Conservation (phyloP, 495 filamentous ascomycete species). For the Aspergillus sclerotioniger region DNA sequence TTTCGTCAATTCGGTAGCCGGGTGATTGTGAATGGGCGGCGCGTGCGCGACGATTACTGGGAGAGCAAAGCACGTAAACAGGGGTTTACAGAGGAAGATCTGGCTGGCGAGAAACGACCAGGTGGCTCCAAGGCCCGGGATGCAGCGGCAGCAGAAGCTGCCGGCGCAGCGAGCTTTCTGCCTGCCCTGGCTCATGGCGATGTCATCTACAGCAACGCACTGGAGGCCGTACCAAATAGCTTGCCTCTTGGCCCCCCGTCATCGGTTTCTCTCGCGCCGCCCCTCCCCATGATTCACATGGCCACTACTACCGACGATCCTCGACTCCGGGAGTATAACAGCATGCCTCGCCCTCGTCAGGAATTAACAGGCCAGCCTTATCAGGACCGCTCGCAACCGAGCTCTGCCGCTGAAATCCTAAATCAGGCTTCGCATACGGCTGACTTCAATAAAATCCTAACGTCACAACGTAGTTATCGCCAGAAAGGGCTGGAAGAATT, state of each 20-base stretch:
- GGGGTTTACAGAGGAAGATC: constrained; percentile 95
- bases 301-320: constrained; percentile 73
- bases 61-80: constrained; percentile 95
- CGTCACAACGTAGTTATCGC: constrained; percentile 70
- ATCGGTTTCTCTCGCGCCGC: constrained; percentile 57
- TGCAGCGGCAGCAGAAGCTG: constrained; percentile 51
- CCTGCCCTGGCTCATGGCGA: constrained; percentile 62
- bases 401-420: constrained; percentile 76
- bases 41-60: constrained; percentile 98
- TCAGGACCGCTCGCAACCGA: constrained; percentile 79
- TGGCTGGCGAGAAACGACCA: constrained; percentile 93
- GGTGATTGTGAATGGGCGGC: constrained; percentile 82
- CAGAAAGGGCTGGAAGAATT: constrained; percentile 71
- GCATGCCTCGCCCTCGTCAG: constrained; percentile 80
- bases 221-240: constrained; percentile 65
- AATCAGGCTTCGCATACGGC: constrained; percentile 85
- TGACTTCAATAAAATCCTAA: constrained; percentile 83
- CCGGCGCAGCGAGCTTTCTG: constrained; percentile 45
- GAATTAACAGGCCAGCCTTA: constrained; percentile 88
- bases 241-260: constrained; percentile 66
- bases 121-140: constrained; percentile 87
- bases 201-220: constrained; percentile 77
- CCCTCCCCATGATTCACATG: constrained; percentile 83
- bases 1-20: constrained; percentile 98
- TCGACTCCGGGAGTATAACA: constrained; percentile 76